Base-by-base conservation (phyloP, 164 flowering plant species). In the Stephania cephalantha region DNA sequence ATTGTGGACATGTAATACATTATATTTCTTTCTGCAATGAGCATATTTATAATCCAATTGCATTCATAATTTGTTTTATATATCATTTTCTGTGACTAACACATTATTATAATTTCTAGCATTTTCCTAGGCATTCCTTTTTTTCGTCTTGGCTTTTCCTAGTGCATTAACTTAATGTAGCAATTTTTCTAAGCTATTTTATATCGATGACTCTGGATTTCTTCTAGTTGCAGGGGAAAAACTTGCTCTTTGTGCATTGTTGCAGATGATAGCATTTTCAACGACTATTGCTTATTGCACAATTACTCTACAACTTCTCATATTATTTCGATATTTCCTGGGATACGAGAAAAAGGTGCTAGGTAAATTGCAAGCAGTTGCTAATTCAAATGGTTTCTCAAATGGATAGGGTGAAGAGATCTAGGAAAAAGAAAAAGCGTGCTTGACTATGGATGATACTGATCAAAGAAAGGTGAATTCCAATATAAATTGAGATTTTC, bases 241-340 rank as follows among this genome's bases (percentile, higher is more conserved):
- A 82, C 11, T 78, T 74, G 82, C 22, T 82, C 90, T 13, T 74
- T 90, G 78, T 93, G 98, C 75, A 74, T 91, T 68, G 89, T 93
- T 71, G 94, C 86, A 66, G 98, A 95, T 86, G 99, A 95, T 76
- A 95, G 98, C 79, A 72, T 95, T 68, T 91, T 88, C 84, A 81
- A 81, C 87, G 80, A 76, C 99, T 29, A 77, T 91, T 83, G n/a
- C 85, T 87, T 70, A 71, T 79, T 61, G 90, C 91, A 65, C 80
- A 77, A 80, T 85, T 89, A 75, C n/a, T 89, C 90, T 42, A 79
- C 75, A 77, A 79, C 73, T 71, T 83, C 92, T 77, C 83, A 78
- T 76, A 81, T 95, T 65, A 86, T 90, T 64, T 83, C 95, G 50
- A 70, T 91, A 74, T 89, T 90, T 84, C 98, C 99, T 9, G 97